Evolutionary conservation across 2,329 filamentous ascomycete genomes (phyloP).

Genomic region (Coniella lustricola): DNA sequence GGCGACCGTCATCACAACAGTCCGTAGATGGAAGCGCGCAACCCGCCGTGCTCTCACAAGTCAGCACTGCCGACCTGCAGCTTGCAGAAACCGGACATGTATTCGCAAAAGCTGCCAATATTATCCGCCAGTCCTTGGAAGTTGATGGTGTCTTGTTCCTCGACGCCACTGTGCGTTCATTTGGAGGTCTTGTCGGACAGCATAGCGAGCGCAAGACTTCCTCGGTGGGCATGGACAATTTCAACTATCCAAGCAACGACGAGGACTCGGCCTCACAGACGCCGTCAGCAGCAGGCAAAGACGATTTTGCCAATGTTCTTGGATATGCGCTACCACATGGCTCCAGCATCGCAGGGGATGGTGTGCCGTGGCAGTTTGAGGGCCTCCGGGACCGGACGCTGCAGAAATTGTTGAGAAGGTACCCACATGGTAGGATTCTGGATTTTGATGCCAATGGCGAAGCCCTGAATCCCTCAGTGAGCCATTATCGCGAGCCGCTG

Average conservation of each 20-base stretch:
- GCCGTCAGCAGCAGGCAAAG: conserved; percentile 3
- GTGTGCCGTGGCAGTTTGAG: conserved; percentile 14
- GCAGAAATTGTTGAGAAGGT: conserved; percentile 32
- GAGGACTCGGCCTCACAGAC: conserved; percentile 9
- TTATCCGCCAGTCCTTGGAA: conserved; percentile 36
- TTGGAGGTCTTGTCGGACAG: conserved; percentile 22
- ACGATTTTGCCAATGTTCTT: conserved; percentile 26
- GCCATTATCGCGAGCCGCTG: conserved; percentile 20
- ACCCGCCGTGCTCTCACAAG: conserved; percentile 8
- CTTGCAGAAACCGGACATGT: conserved; percentile 11
- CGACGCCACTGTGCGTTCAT: conserved; percentile 26
- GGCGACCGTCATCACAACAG: conserved; percentile 9
- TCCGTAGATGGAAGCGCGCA: conserved; percentile 7
- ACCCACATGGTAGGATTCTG: conserved; percentile 40
- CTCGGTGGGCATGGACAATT: conserved; percentile 4
- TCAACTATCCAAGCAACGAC: conserved; percentile 14
- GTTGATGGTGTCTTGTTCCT: conserved; percentile 33
- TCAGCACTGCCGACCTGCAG: conserved; percentile 14
- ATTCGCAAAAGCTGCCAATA: conserved; percentile 28
- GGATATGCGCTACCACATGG: conserved; percentile 30
- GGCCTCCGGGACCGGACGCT: conserved; percentile 33
- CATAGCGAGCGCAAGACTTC: conserved; percentile 10
- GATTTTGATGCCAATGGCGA: conserved; percentile 34
- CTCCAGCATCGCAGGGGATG: conserved; percentile 27
- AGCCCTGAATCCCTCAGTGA: neutral